Conservation (phyloP, 805 yeast species). For the Wickerhamiella sorbophila region DNA sequence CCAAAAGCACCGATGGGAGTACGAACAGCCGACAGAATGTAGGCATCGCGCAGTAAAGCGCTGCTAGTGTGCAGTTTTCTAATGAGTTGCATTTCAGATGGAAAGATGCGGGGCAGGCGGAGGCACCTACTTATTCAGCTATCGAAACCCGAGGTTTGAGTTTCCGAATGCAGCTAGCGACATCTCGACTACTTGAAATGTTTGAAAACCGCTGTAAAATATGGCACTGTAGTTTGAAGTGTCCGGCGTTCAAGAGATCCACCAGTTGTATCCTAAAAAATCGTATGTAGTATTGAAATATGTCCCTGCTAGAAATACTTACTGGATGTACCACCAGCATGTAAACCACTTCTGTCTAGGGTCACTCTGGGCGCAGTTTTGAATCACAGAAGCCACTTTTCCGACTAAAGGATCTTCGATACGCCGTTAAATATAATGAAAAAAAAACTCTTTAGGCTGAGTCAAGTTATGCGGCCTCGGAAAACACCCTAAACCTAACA, state of each 20-base stretch:
- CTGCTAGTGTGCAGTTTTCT: not conserved
- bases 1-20: conserved; percentile 93
- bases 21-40: conserved; percentile 78
- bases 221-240: too few relatives aligned
- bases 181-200: too few relatives aligned
- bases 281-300: not conserved
- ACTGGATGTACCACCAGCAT: conserved; percentile 1
- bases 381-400: conserved; percentile 16
- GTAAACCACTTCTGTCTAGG: conserved; percentile 5
- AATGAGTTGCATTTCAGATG: not conserved
- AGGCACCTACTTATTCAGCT: too few relatives aligned
- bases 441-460: not conserved
- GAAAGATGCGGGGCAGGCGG: not conserved
- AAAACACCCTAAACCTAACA: too few relatives aligned
- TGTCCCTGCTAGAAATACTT: conserved; percentile 3
- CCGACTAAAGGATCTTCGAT: conserved; percentile 20
- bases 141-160: too few relatives aligned
- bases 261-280: too few relatives aligned
- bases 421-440: conserved; percentile 13
- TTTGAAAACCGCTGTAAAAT: too few relatives aligned
- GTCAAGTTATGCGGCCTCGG: too few relatives aligned
- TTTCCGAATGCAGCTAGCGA: too few relatives aligned
- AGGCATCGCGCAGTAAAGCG: conserved; percentile 18
- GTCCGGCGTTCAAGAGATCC: too few relatives aligned
- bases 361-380: conserved; percentile 19